These are phyloP conservation scores for Blastobotrys indianensis DNA, from an alignment of 1,139 yeast species.

Conservation along the genomic window DNA sequence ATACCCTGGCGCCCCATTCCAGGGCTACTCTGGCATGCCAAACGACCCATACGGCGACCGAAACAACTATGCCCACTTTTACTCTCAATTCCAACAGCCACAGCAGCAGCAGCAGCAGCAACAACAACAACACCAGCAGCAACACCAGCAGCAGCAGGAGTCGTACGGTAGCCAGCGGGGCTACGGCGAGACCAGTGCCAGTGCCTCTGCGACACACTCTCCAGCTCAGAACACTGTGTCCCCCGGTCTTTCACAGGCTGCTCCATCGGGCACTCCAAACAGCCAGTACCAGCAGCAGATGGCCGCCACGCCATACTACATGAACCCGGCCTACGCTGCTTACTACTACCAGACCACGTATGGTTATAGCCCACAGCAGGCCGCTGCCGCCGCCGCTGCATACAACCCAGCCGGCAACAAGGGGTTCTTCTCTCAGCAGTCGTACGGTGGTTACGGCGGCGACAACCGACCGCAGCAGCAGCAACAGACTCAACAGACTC, in stretches of 20 bases:
- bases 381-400: conserved; percentile 20
- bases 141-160: conserved; percentile 8
- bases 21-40: conserved; percentile 15
- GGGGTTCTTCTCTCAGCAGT: conserved; percentile 25
- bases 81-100: conserved; percentile 18
- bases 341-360: conserved; percentile 30
- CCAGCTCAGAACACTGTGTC: conserved; percentile 20
- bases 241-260: conserved; percentile 19
- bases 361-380: conserved; percentile 26
- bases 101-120: conserved; percentile 9
- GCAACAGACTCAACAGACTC: conserved; percentile 20
- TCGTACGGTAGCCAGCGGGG: conserved; percentile 6
- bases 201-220: conserved; percentile 22
- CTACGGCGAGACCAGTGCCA: conserved; percentile 14
- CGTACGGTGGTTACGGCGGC: conserved; percentile 21
- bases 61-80: conserved; percentile 16
- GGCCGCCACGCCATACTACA: conserved; percentile 26
- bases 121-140: conserved; percentile 3
- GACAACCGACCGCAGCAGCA: conserved; percentile 23
- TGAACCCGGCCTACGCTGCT: conserved; percentile 30
- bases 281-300: conserved; percentile 21
- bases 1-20: conserved; percentile 24
- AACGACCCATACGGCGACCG: conserved; percentile 20
- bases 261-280: conserved; percentile 3
- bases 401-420: conserved; percentile 21